Evolutionary conservation across 768 basidiomycete genomes (phyloP).

Genomic region (Kwoniella bestiolae): DNA sequence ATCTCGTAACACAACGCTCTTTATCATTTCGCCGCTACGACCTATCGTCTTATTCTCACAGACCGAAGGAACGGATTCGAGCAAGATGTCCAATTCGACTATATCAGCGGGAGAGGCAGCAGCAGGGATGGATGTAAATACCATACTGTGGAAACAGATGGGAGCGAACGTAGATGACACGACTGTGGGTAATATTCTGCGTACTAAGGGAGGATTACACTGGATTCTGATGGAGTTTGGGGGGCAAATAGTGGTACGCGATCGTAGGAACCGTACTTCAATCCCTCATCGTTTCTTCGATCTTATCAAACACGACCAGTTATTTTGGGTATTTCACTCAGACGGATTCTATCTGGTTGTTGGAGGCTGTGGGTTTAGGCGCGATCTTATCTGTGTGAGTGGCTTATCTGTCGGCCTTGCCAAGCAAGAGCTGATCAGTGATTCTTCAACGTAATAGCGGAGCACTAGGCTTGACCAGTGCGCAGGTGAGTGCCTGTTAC

Average conservation of each 20-base stretch:
- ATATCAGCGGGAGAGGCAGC: neutral
- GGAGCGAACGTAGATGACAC: neutral
- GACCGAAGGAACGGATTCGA: no score
- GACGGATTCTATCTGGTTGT: conserved; percentile 12
- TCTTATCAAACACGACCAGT: conserved; percentile 3
- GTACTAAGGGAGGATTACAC: no score
- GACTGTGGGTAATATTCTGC: no score
- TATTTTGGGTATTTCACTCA: conserved; percentile 16
- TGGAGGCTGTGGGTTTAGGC: neutral
- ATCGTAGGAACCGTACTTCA: conserved; percentile 11
- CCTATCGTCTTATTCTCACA: neutral
- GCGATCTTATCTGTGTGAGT: conserved; percentile 9
- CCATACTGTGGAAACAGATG: conserved; percentile 7
- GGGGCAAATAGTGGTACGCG: conserved; percentile 15
- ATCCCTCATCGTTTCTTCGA: conserved; percentile 9
- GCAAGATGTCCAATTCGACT: conserved; percentile 1
- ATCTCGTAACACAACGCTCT: no score
- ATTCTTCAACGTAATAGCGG: neutral
- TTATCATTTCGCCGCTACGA: no score
- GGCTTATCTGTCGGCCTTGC: neutral
- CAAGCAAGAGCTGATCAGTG: neutral
- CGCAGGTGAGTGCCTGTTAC: conserved; percentile 16
- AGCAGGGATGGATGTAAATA: conserved; percentile 1
- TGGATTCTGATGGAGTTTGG: no score
- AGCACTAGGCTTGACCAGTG: conserved; percentile 3